Conservation (phyloP, 495 filamentous ascomycete genomes). For the Penicillium alfredii region DNA sequence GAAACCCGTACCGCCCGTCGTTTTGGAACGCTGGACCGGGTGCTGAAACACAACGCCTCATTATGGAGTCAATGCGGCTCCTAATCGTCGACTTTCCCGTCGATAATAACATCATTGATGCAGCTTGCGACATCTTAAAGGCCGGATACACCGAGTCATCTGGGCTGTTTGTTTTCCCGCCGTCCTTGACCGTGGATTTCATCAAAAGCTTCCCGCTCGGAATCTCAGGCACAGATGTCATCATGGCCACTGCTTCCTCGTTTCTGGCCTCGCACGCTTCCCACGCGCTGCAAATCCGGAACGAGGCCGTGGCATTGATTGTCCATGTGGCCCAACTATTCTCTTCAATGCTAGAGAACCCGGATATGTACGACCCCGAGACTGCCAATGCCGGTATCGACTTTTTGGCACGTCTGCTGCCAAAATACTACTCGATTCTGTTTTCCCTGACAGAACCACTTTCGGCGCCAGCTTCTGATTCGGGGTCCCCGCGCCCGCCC, state of each 20-base stretch:
- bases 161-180: slow-evolving; percentile 72
- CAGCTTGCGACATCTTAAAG: slow-evolving; percentile 67
- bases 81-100: slow-evolving; percentile 49
- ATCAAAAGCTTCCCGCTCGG: slow-evolving; percentile 55
- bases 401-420: slow-evolving; percentile 60
- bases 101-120: slow-evolving; percentile 67
- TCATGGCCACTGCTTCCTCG: slow-evolving; percentile 72
- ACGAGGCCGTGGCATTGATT: slow-evolving; percentile 51
- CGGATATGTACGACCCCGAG: slow-evolving; percentile 60
- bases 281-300: slow-evolving; percentile 46
- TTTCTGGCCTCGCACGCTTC: slow-evolving; percentile 58
- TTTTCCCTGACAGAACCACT: slow-evolving; percentile 30
- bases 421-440: slow-evolving; percentile 48
- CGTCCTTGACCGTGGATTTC: slow-evolving; percentile 64
- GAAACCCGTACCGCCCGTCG: slow-evolving; percentile 32
- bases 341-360: slow-evolving; percentile 53
- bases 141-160: slow-evolving; percentile 73
- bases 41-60: slow-evolving; percentile 48
- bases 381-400: slow-evolving; percentile 71
- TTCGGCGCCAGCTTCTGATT: slow-evolving; percentile 5
- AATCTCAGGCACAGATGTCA: slow-evolving; percentile 62
- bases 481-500: slow-evolving; percentile 13
- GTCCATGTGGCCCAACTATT: slow-evolving; percentile 62
- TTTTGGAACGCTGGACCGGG: slow-evolving; percentile 59
- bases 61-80: slow-evolving; percentile 48